phyloP scores from a whole-genome alignment of 768 basidiomycete species.

The Boletus barrowsii region DNA sequence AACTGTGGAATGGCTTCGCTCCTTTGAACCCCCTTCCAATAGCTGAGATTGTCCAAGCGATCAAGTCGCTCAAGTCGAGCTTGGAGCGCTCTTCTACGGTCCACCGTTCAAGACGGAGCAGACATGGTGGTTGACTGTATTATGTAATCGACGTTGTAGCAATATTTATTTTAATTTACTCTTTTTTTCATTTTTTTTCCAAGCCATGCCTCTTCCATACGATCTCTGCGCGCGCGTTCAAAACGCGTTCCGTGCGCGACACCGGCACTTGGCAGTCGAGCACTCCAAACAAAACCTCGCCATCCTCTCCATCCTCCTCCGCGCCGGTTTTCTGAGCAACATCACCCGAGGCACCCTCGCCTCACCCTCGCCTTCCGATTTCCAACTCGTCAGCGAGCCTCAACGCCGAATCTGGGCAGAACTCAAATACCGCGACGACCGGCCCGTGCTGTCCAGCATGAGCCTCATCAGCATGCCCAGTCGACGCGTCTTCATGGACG shows the following conservation, averaged over 20 bases:
- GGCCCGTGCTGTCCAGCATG: slow-evolving; percentile 79
- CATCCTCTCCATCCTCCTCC: slow-evolving; percentile 88
- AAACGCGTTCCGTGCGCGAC: slow-evolving; percentile 89
- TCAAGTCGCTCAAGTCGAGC: slow-evolving; percentile 60
- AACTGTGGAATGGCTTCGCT: neutral
- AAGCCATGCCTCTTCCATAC: slow-evolving; percentile 59
- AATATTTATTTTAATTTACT: neutral
- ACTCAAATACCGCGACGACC: slow-evolving; percentile 90
- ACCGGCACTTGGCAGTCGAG: slow-evolving; percentile 69
- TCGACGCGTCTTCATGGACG: slow-evolving; percentile 72
- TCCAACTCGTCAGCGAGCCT: slow-evolving; percentile 54
- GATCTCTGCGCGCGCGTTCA: slow-evolving; percentile 88
- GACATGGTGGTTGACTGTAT: slow-evolving; percentile 43
- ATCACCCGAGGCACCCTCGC: slow-evolving; percentile 75
- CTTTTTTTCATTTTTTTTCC: neutral
- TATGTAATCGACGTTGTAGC: slow-evolving; percentile 12
- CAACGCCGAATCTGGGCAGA: slow-evolving; percentile 88
- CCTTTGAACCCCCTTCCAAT: slow-evolving; percentile 1
- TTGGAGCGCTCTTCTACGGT: slow-evolving; percentile 65
- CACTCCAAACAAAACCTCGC: slow-evolving; percentile 90
- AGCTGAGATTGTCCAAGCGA: slow-evolving; percentile 78
- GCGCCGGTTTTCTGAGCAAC: slow-evolving; percentile 82
- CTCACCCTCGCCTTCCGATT: slow-evolving; percentile 61
- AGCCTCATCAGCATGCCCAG: slow-evolving; percentile 81
- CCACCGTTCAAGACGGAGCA: slow-evolving; percentile 60